Evolutionary conservation across 192 early-diverging fungal genomes (phyloP).

Genomic region (Hyaloraphidium curvatum): DNA sequence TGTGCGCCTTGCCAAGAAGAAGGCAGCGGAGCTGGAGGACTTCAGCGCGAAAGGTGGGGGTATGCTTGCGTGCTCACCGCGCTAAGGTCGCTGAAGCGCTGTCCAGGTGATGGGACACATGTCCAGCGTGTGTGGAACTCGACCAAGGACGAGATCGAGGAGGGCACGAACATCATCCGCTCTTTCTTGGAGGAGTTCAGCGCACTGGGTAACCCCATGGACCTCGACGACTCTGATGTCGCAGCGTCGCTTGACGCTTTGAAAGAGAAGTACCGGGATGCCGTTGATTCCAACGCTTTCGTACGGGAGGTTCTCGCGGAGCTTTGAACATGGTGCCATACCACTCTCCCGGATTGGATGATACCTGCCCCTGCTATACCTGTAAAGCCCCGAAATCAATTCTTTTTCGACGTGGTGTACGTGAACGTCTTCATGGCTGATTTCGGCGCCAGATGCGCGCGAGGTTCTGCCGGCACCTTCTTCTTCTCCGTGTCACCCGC

Average conservation of each 20-base stretch:
- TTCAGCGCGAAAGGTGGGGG: constrained; percentile 15
- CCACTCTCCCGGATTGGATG: too few species aligned
- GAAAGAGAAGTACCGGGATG: constrained; percentile 25
- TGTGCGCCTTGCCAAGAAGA: constrained; percentile 63
- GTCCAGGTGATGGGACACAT: not conserved
- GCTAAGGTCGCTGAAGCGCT: constrained; percentile 4
- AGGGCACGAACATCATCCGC: constrained; percentile 16
- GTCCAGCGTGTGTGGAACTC: constrained; percentile 11
- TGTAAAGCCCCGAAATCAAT: too few species aligned
- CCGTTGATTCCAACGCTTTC: constrained; percentile 38
- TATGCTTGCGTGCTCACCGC: too few species aligned
- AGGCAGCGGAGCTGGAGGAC: constrained; percentile 74
- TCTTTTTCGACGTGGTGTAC: too few species aligned
- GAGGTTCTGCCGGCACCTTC: too few species aligned
- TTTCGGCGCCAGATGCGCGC: too few species aligned
- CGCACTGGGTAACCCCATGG: constrained; percentile 11
- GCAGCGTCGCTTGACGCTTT: constrained; percentile 20
- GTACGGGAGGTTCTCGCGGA: constrained; percentile 31
- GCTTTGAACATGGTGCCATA: too few species aligned
- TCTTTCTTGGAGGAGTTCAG: constrained; percentile 32
- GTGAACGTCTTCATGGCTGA: too few species aligned
- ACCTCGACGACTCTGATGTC: constrained; percentile 16
- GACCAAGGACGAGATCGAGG: constrained; percentile 24
- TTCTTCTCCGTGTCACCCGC: too few species aligned
- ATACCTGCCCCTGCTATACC: too few species aligned